Base-by-base conservation (phyloP, 2,329 filamentous ascomycete genomes). In the Fusarium sp. region DNA sequence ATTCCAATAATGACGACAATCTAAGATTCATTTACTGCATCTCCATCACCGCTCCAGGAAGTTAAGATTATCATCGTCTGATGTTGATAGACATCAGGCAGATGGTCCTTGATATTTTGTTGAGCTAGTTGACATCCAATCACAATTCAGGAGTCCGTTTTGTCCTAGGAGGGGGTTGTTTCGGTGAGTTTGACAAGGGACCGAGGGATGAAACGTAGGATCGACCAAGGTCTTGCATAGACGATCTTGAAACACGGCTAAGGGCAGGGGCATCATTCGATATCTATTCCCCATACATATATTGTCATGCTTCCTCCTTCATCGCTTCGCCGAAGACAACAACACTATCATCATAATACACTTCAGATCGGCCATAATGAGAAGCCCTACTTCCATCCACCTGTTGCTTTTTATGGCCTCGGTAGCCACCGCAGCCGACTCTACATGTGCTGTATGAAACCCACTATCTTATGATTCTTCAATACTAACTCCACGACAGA, bases 361-460 rank as follows among this genome's bases (percentile, higher is more conserved):
- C 4, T 44, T 18, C 8, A 14, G 4, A 14, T 2, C 15, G 16
- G 39, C 39, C 39, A 62, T 15, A 11, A 76, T 76, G 73, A 76
- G 62, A 73, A 60, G 38, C 21, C 67, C 59, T 1, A 63, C 60
- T 9, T 54, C 48, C 6, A 27, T 61, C 27, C 63, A 70, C 15
- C 18, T 74, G 21, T 58, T 41, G 11, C 49, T 75, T 37, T 51
- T 58, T n/a, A 48, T 73, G 59, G 69, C 63, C 14, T 64, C 69
- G 5, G 41, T 61, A 38, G 63, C 44, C 7, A 48, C 19, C 1
- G 69, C 69, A 9, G 52, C 63, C 3, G 60, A 71, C 4, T 51
- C 73, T 4, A 67, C 63, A 23, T 76, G 73, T 15, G 73, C 73
- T 3, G 73, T 75, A 74, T 18, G 67, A 54, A 19, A 2, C 25